These are phyloP conservation scores for Erodium texanum DNA, from an alignment of 441 rosid genomes.

Conservation along the genomic window DNA sequence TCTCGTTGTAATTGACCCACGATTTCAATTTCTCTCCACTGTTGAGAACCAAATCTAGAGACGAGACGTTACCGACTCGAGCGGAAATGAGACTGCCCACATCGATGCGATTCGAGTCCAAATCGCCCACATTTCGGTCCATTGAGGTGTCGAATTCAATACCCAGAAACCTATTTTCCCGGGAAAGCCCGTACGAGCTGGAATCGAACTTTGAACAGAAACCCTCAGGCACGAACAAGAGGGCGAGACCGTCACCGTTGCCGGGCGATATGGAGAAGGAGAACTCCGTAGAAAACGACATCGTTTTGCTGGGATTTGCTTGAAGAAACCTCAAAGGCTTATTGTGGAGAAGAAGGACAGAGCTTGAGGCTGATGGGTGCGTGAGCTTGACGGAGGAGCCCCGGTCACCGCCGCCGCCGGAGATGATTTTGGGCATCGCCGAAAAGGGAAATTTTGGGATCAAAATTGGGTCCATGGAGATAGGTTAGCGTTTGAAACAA, in stretches of 20 bases:
- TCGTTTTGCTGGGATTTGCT: slow-evolving; percentile 11
- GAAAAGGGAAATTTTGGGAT: slow-evolving; percentile 21
- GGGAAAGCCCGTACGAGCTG: slow-evolving; percentile 24
- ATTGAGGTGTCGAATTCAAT: slow-evolving; percentile 31
- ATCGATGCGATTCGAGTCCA: slow-evolving; percentile 27
- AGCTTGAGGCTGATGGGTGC: slow-evolving; percentile 22
- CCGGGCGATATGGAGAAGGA: slow-evolving; percentile 32
- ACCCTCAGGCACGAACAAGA: slow-evolving; percentile 29
- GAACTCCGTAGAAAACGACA: slow-evolving; percentile 37
- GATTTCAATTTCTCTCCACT: not conserved
- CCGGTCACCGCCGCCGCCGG: slow-evolving; percentile 4
- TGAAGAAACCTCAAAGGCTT: slow-evolving; percentile 26
- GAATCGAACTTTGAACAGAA: slow-evolving; percentile 28
- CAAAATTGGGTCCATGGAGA: slow-evolving; percentile 20
- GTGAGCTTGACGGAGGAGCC: slow-evolving; percentile 26
- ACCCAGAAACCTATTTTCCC: slow-evolving; percentile 27
- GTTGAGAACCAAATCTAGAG: not conserved
- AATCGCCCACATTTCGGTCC: slow-evolving; percentile 26
- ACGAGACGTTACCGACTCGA: not conserved
- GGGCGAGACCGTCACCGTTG: slow-evolving; percentile 29
- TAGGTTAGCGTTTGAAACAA: slow-evolving; percentile 17
- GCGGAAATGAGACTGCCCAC: not conserved
- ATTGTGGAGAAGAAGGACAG: slow-evolving; percentile 26
- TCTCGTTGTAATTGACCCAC: not conserved
- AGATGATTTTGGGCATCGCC: slow-evolving; percentile 33